Evolutionary conservation across 305 asterid genomes (phyloP).

Genomic region (Fraxinus sp.): DNA sequence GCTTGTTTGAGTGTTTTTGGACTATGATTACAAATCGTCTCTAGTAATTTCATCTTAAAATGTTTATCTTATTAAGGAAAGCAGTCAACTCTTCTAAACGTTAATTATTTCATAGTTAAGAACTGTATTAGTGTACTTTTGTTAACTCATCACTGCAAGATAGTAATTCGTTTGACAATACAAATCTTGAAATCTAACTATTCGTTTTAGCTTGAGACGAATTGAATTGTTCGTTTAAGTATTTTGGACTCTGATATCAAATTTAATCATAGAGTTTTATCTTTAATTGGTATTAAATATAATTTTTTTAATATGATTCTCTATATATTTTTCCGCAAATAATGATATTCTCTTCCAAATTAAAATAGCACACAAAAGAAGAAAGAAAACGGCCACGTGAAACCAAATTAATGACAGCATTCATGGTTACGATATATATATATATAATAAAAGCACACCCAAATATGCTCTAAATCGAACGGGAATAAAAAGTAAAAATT

Average conservation of each 20-base stretch:
- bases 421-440: not conserved
- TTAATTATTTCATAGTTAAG: not conserved
- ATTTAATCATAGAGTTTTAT: no score
- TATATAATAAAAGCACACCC: not conserved
- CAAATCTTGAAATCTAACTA: not conserved
- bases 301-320: no score
- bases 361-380: not conserved
- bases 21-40: not conserved
- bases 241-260: not conserved
- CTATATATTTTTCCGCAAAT: not conserved
- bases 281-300: not conserved
- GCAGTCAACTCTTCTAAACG: not conserved
- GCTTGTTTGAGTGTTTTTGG: not conserved
- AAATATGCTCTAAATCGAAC: not conserved
- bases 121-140: not conserved
- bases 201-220: not conserved
- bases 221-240: not conserved
- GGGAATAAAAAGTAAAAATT: not conserved
- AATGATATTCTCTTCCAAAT: not conserved
- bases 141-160: not conserved
- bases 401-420: not conserved
- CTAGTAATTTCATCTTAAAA: not conserved
- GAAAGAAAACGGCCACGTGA: not conserved
- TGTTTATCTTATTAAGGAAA: not conserved
- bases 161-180: not conserved